Base-by-base conservation (phyloP, 257 asterid species). In the Nicotiana undulata region DNA sequence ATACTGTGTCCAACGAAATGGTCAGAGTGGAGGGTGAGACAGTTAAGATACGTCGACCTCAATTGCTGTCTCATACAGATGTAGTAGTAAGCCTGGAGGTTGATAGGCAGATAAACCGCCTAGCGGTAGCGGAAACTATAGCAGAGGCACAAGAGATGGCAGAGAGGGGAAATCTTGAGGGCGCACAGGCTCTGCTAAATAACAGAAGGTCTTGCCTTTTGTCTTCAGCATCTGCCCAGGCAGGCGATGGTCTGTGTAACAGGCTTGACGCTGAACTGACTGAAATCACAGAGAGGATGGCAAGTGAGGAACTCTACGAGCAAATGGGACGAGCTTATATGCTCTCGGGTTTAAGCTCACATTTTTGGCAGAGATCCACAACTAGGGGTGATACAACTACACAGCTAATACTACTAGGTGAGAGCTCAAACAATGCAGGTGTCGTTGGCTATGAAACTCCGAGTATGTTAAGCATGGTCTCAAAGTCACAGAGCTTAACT, bases 301-400 rank as follows among this genome's bases (percentile, higher is more conserved):
- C 76, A 11, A 89, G 44, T 37, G 29, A 28, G 59, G 63, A 81
- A 40, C 1, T 85, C n/a, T 87, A 87, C 9, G 77, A 81, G 3
- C 65, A 60, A 0, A 20, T 75, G 3, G 90, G 92, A 10, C 81
- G 89, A 49, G 90, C 88, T 18, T 89, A 82, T 60, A 52, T 81
- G 52, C 76, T 85, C 10, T 83, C 88, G 3, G 86, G 85, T 11
- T 29, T 85, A 58, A 85, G 88, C 79, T 81, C 90, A 26, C 88
- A 87, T 64, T 82, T 83, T 9, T 82, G 81, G 85, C 88, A 87
- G 75, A 81, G 89, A 76, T 85, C 89, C 29, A 87, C 88, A 9
- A 82, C 88, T 12, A 66, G 84, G 77, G 89, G 89, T 10, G 83
- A 79, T 67, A 76, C 81, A 8, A n/a, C 74, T 4, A 60, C 40